These are phyloP conservation scores for Flammula alnicola DNA, from an alignment of 1,284 basidiomycete species.

Conservation along the genomic window DNA sequence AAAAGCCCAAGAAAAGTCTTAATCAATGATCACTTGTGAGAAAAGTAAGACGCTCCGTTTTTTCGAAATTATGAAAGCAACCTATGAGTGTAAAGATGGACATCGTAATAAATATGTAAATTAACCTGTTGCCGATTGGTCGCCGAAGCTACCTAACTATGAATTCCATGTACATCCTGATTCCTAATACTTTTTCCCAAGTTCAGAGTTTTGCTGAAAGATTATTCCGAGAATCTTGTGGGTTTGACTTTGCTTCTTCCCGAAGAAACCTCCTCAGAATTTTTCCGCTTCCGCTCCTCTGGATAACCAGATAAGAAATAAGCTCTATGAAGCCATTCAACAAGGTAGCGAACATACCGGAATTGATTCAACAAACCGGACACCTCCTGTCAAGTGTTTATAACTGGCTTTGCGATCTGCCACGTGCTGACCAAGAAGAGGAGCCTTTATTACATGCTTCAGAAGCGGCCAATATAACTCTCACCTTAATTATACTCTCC, in stretches of 20 bases:
- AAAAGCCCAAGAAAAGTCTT: too few species aligned
- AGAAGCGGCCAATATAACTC: conserved; percentile 5
- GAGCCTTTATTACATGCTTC: too few species aligned
- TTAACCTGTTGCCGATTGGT: too few species aligned
- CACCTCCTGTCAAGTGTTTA: conserved; percentile 54
- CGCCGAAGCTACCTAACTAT: too few species aligned
- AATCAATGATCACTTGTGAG: too few species aligned
- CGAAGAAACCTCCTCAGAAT: conserved; percentile 39
- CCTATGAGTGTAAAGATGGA: too few species aligned
- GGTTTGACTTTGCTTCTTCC: conserved; percentile 27
- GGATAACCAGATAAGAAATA: conserved; percentile 19
- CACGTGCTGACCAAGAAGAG: conserved; percentile 29
- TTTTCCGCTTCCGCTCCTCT: conserved; percentile 62
- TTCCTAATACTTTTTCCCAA: background rate
- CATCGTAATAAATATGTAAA: too few species aligned
- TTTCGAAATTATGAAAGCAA: too few species aligned
- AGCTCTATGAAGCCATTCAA: background rate
- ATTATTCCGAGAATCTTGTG: background rate
- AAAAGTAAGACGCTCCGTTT: too few species aligned
- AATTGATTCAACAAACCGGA: conserved; percentile 35
- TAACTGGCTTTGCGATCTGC: conserved; percentile 60
- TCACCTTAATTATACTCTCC: conserved; percentile 35
- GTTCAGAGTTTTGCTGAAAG: conserved; percentile 8
- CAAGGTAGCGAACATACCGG: conserved; percentile 41
- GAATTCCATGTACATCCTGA: too few species aligned